A percentile compares a stretch with the other conserved stretches of the same genome.
phyloP scores from a whole-genome alignment of 1,284 basidiomycete genomes.

The Cryptococcus sp. region DNA sequence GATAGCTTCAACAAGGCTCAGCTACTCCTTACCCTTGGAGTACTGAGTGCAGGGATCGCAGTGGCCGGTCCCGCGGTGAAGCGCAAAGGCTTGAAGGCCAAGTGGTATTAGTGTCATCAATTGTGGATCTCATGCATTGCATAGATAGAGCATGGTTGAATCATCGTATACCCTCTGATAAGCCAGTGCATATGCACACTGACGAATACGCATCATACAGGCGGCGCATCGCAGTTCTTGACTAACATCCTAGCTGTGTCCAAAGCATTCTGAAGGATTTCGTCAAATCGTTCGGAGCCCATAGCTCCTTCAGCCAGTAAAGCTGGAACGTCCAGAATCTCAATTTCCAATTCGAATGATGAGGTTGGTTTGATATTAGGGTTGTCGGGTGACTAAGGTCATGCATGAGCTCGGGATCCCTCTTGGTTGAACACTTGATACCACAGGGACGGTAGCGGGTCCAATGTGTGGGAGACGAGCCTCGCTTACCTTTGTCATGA shows the following conservation, averaged over 20 bases:
- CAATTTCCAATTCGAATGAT: slow-evolving; percentile 62
- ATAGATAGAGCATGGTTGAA: not conserved
- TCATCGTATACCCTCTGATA: no score
- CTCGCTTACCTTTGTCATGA: slow-evolving; percentile 57
- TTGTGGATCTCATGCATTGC: slow-evolving; percentile 8
- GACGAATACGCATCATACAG: not conserved
- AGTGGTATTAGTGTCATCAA: slow-evolving; percentile 45
- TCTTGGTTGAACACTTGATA: not conserved
- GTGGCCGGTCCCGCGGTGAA: slow-evolving; percentile 61
- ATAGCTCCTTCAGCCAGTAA: slow-evolving; percentile 56
- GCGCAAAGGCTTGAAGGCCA: slow-evolving; percentile 43
- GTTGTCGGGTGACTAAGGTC: slow-evolving; percentile 6
- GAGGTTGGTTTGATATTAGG: slow-evolving; percentile 13
- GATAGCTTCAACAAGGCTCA: slow-evolving; percentile 92
- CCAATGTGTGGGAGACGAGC: not conserved
- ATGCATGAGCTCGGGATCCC: not conserved
- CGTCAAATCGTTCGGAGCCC: slow-evolving; percentile 54
- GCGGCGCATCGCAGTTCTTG: slow-evolving; percentile 43
- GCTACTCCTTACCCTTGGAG: slow-evolving; percentile 78
- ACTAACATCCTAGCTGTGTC: slow-evolving; percentile 58
- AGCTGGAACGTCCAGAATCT: slow-evolving; percentile 56
- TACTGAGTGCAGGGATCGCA: slow-evolving; percentile 69
- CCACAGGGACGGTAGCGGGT: not conserved
- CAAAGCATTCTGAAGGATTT: slow-evolving; percentile 56
- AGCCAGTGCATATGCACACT: no score